Evolutionary conservation across 208 protist species (phyloP), one percentile per base, ranked within the genome.

Genomic region (Herpetomonas samuelpessoai): DNA sequence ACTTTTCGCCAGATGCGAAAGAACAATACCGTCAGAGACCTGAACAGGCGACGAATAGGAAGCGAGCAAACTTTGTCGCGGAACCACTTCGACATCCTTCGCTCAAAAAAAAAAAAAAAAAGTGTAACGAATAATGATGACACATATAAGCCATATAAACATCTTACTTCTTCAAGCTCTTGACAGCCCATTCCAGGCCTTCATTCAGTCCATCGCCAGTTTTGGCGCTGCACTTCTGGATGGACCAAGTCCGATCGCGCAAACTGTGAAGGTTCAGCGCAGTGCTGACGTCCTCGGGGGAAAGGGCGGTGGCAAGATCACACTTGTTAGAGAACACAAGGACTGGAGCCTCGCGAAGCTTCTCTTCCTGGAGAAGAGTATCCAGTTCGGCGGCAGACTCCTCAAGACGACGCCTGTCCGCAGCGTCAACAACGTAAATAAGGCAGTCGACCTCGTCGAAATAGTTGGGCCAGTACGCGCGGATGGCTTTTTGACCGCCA

Each of bases 321-420:
- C 98, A 97, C 76, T 99, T 99, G 83, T 99, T 99, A 22, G 97
- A 98, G 59, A 98, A 98, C 27, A 99, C 81, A 47, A 99, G 86
- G 18, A 99, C 83, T 24, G 97, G 94, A 18, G 95, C 89, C 57
- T 97, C 89, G 12, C 74, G 65, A 0, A 99, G 81, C 73, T 98
- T 96, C 57, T 98, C 95, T 64, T 99, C 96, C 59, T 97, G 83
- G 14, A 99, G 76, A 12, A 99, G 81, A 2, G 64, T 56, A 38
- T 89, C 80, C 7, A 99, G 85, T 80, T 99, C 97, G 2, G 79
- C 55, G 0, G 89, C 83, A 21, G 93, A 96, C 75, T 99, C 98
- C 59, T 98, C 90, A 28, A 98, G 71, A 21, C 98, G 92, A 28
- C 83, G 86, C 21, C 77, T 73, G 71, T 99, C 98, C 0, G 94